Percentiles rank a stretch among this genome's conserved stretches.
Evolutionary conservation across 441 rosid species (phyloP).

Genomic region (Syzygium malaccense): DNA sequence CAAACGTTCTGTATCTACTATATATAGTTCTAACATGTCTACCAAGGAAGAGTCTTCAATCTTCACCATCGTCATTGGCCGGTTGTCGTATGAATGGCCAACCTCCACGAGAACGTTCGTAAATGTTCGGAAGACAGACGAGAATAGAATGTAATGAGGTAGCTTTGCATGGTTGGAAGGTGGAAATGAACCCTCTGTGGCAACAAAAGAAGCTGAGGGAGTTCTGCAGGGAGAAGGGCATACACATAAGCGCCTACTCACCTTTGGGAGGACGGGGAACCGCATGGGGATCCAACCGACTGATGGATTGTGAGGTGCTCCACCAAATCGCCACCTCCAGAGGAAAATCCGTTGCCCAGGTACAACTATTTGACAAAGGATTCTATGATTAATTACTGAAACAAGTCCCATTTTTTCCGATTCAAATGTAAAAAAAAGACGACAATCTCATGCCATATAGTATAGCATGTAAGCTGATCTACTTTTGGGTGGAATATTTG

Average conservation of each 20-base stretch:
- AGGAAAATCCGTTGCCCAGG: conserved; percentile 6
- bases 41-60: background rate
- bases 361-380: background rate
- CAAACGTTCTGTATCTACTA: background rate
- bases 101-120: background rate
- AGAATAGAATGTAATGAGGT: background rate
- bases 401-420: background rate
- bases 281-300: conserved; percentile 5
- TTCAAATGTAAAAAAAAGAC: background rate
- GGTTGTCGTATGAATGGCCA: background rate
- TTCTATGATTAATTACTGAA: background rate
- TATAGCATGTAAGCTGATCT: background rate
- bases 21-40: background rate
- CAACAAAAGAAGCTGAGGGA: conserved; percentile 12
- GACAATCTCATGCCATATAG: background rate
- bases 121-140: background rate
- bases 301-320: conserved; percentile 10
- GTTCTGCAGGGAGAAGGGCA: conserved; percentile 3
- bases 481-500: background rate
- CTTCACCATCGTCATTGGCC: background rate
- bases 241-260: conserved; percentile 6
- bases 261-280: conserved; percentile 15
- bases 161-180: background rate
- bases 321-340: conserved; percentile 2
- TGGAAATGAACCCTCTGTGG: conserved; percentile 16